Evolutionary conservation across 306 rosid genomes (phyloP), one percentile per base, ranked within the genome.

Genomic region (Pyrus pyrifolia): DNA sequence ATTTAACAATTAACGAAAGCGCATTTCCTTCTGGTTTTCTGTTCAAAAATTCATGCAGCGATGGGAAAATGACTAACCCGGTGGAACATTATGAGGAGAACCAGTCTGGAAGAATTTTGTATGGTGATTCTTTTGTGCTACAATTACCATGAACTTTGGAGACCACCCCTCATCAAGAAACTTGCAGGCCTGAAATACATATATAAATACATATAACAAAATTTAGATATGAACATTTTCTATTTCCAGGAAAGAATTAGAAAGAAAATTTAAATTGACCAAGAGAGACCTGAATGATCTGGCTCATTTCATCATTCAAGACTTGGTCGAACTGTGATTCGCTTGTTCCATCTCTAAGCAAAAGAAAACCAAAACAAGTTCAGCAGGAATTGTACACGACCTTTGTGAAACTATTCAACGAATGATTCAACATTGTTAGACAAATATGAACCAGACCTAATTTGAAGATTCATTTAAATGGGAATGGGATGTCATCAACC

Each of bases 291-390:
- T 94, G 84, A 49, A 88, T 87, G 25, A 92, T 90, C 78, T 94
- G 97, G 78, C 85, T 82, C 11, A 95, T 80, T 73, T 92, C 96
- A 10, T 83, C 80, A 63, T 95, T 95, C 85, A 92, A 61, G 9
- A 95, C 98, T 88, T 92, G 96, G 42, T 83, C 90, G 79, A 95
- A 92, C 51, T 95, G 95, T 0, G 98, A 92, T 55, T 92, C 96
- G 6, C 96, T 90, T 25, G 90, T 95, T 29, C 98, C 98, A 72
- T 95, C 97, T 93, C 98, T 93, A 33, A 51, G 70, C 55, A 60
- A 22, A 4, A 68, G 25, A 59, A 23, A 27, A 62, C 17, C 67
- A 1, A 62, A 62, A 19, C 4, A 29, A 62, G 67, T 13, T 14
- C 35, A 12, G 3, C 2, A 62, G 7, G 40, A 5, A 15, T 62